These are phyloP conservation scores for Plenodomus tracheiphilus DNA, from an alignment of 2,329 filamentous ascomycete species.

Conservation along the genomic window DNA sequence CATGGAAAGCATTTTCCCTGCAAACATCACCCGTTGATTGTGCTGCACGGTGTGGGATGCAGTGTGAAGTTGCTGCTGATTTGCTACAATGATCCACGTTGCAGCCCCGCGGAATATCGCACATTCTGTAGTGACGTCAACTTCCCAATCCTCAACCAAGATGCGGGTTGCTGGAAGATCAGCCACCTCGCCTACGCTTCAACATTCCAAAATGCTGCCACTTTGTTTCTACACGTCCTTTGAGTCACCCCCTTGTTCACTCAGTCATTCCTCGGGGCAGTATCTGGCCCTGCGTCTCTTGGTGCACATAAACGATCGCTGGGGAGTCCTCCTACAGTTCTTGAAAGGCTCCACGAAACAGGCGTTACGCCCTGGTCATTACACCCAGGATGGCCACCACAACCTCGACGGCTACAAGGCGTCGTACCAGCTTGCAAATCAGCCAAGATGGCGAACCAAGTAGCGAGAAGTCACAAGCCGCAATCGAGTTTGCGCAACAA, in stretches of 20 bases:
- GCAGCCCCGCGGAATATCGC: not conserved
- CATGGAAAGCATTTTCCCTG: no score
- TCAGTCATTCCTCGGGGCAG: not conserved
- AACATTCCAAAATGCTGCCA: not conserved
- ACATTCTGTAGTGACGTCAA: not conserved
- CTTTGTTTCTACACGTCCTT: not conserved
- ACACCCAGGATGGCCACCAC: conserved; percentile 27
- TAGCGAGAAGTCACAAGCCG: conserved; percentile 43
- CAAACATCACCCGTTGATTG: not conserved
- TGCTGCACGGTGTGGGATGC: not conserved
- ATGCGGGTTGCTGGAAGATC: not conserved
- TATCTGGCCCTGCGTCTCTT: not conserved
- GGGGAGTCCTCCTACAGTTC: conserved; percentile 8
- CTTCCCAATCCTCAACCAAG: not conserved
- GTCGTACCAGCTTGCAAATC: conserved; percentile 14
- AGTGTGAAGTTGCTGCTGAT: not conserved
- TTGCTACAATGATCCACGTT: not conserved
- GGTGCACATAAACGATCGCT: not conserved
- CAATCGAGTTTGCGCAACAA: conserved; percentile 64
- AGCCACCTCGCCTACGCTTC: not conserved
- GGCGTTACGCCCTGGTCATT: conserved; percentile 15
- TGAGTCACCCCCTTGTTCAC: not conserved
- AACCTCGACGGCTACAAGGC: conserved; percentile 19
- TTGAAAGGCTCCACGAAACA: conserved; percentile 24
- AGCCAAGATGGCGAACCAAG: conserved; percentile 23